These are phyloP conservation scores for Helianthus annuus DNA, from an alignment of 129 eudicot species.

Conservation along the genomic window DNA sequence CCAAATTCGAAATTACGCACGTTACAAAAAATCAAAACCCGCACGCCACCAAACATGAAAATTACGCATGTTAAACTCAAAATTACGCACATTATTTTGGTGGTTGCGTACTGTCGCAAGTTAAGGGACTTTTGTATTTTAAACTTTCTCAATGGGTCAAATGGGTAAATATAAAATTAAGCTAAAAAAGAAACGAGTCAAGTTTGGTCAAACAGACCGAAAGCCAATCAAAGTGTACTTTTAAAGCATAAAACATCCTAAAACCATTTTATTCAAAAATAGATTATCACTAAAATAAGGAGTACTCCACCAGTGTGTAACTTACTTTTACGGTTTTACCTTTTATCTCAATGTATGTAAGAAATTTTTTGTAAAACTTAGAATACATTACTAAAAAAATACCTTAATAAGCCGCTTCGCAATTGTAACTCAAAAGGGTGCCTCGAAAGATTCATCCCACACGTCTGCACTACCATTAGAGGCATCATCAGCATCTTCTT, in stretches of 20 bases:
- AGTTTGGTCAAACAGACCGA: not conserved
- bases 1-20: no score
- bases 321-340: not conserved
- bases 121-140: no score
- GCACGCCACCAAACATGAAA: no score
- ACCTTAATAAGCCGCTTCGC: slow-evolving; percentile 33
- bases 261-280: not conserved
- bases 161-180: not conserved
- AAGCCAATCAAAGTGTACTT: not conserved
- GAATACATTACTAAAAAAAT: not conserved
- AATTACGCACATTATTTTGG: no score
- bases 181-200: not conserved
- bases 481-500: slow-evolving; percentile 80
- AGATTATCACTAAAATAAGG: no score
- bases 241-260: not conserved
- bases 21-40: no score
- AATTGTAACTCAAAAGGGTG: slow-evolving; percentile 61
- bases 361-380: not conserved
- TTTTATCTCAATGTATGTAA: not conserved
- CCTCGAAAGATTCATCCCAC: slow-evolving; percentile 86
- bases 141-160: not conserved
- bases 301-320: not conserved
- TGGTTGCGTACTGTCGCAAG: no score
- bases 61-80: no score
- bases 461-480: slow-evolving; percentile 86